These are phyloP conservation scores for Lasiodiplodia theobromae DNA, from an alignment of 2,329 filamentous ascomycete species.

Conservation along the genomic window DNA sequence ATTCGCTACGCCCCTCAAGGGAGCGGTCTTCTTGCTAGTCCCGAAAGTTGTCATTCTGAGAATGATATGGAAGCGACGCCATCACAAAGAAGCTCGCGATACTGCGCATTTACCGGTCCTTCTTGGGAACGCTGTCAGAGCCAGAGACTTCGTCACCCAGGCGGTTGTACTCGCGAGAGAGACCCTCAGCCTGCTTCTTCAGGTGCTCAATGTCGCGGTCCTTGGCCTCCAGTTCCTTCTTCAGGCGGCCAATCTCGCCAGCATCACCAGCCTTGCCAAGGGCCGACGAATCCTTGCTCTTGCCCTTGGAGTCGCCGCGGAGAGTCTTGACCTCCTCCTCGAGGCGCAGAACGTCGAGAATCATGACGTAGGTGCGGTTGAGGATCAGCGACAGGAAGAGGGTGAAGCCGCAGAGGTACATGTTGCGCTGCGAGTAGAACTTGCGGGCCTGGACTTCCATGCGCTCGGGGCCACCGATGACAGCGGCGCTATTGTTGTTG, in stretches of 20 bases:
- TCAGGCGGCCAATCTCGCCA: constrained; percentile 75
- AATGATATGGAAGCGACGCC: neutral
- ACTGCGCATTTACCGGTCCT: constrained; percentile 57
- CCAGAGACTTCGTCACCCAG: constrained; percentile 82
- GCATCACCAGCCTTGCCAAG: constrained; percentile 75
- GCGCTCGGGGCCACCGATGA: constrained; percentile 85
- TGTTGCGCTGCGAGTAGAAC: constrained; percentile 99
- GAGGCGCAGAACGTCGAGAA: constrained; percentile 87
- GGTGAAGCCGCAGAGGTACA: constrained; percentile 99
- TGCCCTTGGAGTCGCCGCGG: constrained; percentile 68
- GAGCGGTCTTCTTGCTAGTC: neutral
- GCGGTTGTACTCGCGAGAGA: constrained; percentile 84
- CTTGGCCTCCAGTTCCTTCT: constrained; percentile 72
- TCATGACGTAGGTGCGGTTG: constrained; percentile 99
- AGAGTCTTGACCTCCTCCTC: constrained; percentile 89
- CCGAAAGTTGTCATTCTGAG: neutral
- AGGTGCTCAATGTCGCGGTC: constrained; percentile 84
- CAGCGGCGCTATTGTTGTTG: constrained; percentile 62
- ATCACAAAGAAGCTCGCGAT: neutral
- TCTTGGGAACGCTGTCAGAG: constrained; percentile 59
- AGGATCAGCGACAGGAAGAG: constrained; percentile 98
- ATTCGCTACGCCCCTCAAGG: neutral
- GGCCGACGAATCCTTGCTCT: constrained; percentile 68
- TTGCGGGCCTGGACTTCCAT: constrained; percentile 99
- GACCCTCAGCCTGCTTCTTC: constrained; percentile 89